These are phyloP conservation scores for Turritis glabra DNA, from an alignment of 345 rosid species.

Conservation along the genomic window DNA sequence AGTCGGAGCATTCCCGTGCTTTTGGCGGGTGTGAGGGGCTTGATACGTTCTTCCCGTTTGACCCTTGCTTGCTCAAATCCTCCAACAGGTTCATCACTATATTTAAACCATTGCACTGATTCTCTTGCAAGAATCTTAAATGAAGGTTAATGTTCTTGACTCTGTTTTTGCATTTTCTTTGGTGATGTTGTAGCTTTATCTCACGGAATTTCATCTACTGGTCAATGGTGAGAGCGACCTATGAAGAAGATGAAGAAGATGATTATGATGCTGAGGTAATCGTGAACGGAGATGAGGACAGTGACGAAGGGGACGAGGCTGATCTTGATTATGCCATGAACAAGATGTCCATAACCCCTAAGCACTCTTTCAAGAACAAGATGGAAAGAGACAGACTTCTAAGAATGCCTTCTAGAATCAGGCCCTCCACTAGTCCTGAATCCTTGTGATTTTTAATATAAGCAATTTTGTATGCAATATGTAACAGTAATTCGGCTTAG, in stretches of 20 bases:
- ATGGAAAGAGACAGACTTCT: slow-evolving; percentile 43
- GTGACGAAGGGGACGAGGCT: slow-evolving; percentile 41
- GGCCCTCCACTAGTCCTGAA: slow-evolving; percentile 72
- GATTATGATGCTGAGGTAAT: slow-evolving; percentile 43
- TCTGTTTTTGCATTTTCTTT: neutral
- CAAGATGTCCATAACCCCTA: slow-evolving; percentile 86
- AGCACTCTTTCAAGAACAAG: slow-evolving; percentile 40
- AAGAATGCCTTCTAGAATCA: slow-evolving; percentile 71
- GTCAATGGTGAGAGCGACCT: slow-evolving; percentile 62
- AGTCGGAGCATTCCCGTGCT: slow-evolving; percentile 66
- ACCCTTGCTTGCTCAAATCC: slow-evolving; percentile 73
- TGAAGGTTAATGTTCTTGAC: neutral
- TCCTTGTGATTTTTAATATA: slow-evolving; percentile 21
- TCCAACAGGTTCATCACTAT: slow-evolving; percentile 58
- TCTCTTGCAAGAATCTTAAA: neutral
- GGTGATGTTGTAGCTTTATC: slow-evolving; percentile 46
- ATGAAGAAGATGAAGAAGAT: slow-evolving; percentile 51
- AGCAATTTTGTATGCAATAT: slow-evolving; percentile 20
- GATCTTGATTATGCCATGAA: slow-evolving; percentile 53
- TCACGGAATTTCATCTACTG: slow-evolving; percentile 63
- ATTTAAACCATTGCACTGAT: neutral
- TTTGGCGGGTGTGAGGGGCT: slow-evolving; percentile 85
- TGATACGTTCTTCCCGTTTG: slow-evolving; percentile 91
- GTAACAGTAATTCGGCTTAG: neutral
- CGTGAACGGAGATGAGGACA: slow-evolving; percentile 44